Conservation (phyloP, 208 protist genomes). For the Naegleria lovaniensis region DNA sequence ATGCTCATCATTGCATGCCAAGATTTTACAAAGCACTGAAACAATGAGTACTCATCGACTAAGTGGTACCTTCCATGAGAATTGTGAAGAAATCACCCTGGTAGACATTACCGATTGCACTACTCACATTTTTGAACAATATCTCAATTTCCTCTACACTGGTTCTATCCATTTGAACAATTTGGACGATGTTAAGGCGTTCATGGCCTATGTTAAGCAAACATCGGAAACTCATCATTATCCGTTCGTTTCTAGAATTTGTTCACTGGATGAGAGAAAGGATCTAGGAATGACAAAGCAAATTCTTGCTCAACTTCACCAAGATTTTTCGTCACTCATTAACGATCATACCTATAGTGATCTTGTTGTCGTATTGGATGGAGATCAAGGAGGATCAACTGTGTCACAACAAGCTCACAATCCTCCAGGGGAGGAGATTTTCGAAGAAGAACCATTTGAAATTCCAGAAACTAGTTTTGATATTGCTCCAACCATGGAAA, state of each 20-base stretch:
- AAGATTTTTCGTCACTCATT: not conserved
- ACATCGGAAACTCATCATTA: not conserved
- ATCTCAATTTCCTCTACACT: not conserved
- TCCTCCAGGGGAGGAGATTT: not conserved
- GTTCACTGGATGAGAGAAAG: not conserved
- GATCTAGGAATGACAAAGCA: not conserved
- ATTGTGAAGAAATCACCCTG: not conserved
- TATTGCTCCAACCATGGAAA: no score
- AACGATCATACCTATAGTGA: not conserved
- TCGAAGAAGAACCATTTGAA: not conserved
- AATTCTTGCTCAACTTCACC: not conserved
- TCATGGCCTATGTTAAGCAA: not conserved
- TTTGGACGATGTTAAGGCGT: not conserved
- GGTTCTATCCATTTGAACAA: not conserved
- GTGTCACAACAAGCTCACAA: no score
- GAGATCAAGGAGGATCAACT: not conserved
- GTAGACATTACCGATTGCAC: not conserved
- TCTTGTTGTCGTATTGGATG: not conserved
- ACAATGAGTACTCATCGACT: not conserved
- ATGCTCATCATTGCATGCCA: not conserved
- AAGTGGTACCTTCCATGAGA: not conserved
- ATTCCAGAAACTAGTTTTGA: conserved; percentile 2
- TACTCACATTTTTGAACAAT: not conserved
- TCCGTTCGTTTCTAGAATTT: not conserved
- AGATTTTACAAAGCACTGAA: not conserved